These are phyloP conservation scores for Pistacia atlantica DNA, from an alignment of 345 rosid genomes.

Conservation along the genomic window DNA sequence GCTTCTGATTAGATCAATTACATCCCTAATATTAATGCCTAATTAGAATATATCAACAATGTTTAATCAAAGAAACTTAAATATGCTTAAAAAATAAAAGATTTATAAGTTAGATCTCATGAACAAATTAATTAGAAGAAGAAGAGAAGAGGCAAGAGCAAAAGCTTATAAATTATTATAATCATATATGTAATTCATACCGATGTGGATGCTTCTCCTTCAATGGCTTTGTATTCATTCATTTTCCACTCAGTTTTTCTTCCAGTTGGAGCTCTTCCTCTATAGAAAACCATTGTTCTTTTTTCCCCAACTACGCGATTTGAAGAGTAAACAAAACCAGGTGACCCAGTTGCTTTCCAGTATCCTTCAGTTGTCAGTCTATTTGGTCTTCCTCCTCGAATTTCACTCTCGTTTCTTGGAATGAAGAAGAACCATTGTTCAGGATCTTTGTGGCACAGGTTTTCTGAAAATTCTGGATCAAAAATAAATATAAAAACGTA, in stretches of 20 bases:
- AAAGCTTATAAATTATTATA: too few relatives aligned
- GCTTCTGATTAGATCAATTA: background rate
- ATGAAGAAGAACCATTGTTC: conserved; percentile 60
- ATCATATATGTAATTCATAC: background rate
- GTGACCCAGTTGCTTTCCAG: conserved; percentile 56
- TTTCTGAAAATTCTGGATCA: conserved; percentile 32
- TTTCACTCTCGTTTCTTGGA: conserved; percentile 43
- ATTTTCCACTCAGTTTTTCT: conserved; percentile 53
- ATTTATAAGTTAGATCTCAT: background rate
- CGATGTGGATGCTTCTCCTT: conserved; percentile 21
- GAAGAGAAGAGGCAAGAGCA: background rate
- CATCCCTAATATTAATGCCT: background rate
- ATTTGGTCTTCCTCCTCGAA: conserved; percentile 42
- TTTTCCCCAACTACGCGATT: conserved; percentile 36
- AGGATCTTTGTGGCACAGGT: conserved; percentile 33
- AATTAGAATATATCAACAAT: too few relatives aligned
- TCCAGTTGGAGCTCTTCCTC: conserved; percentile 50
- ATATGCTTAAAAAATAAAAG: too few relatives aligned
- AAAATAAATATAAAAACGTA: background rate
- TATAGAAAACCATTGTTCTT: conserved; percentile 52
- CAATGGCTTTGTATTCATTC: conserved; percentile 44
- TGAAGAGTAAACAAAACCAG: conserved; percentile 35
- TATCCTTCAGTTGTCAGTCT: conserved; percentile 43
- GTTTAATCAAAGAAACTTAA: too few relatives aligned
- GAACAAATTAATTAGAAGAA: background rate